Evolutionary conservation across 768 basidiomycete genomes (phyloP), one percentile per base, ranked within the genome.

Genomic region (Coprinopsis sp.): DNA sequence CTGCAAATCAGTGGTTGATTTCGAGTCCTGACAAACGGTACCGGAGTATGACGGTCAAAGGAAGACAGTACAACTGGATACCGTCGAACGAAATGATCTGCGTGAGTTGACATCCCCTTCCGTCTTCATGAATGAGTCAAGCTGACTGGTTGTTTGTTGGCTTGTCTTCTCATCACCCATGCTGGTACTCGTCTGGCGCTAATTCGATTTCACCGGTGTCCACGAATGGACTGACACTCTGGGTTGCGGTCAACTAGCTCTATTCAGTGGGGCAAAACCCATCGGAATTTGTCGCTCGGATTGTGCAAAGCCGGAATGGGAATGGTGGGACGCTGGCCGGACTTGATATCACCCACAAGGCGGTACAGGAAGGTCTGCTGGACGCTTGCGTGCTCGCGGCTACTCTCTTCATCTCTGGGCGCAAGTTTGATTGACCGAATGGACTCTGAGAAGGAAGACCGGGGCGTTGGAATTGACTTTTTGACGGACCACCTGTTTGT

Each of bases 231-330:
- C 34, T 22, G 11, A 22, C 33, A 37, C 14, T 19, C 10, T 47
- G 21, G 6, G 28, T 25, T 14, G 12, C 33, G 44, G 27, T 27
- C 27, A 11, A 14, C 22, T 36, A 49, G 48, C 22, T 42, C 16
- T 49, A 41, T 33, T 37, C 48, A 4, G 40, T 42, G n/a, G 48
- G 48, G 13, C n/a, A 36, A 18, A 49, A 33, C 28, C 40, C 48
- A 24, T 49, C 48, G 33, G 48, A 49, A 44, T 49, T 49, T 23
- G 42, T 49, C 16, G 48, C 48, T 19, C 48, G 48, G 3, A 49
- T 49, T 16, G 40, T 44, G 14, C 36, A 37, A 36, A 42, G 48
- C 2, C 24, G 31, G n/a, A 36, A 40, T 24, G 39, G 29, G n/a
- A 25, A 36, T 31, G 8, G 7, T 2, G 48, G 48, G 2, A 27